Conservation (phyloP, 2,329 filamentous ascomycete genomes). For the Dryadomyces quercivorus region DNA sequence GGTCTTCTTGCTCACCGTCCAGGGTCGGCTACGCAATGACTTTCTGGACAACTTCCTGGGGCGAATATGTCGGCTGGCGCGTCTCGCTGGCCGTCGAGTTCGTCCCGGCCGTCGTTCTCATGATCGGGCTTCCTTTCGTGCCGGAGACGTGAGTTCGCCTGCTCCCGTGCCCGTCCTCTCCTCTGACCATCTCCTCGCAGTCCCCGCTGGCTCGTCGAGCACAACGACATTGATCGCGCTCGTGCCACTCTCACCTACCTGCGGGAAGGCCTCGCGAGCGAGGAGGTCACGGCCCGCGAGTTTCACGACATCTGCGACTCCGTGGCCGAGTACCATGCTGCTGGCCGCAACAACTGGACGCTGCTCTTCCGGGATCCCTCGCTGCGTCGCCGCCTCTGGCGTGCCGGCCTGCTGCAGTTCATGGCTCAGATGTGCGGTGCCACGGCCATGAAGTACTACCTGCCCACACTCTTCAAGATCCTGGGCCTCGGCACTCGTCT, state of each 20-base stretch:
- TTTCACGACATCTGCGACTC: slow-evolving; percentile 33
- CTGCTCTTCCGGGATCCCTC: slow-evolving; percentile 34
- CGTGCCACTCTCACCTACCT: slow-evolving; percentile 33
- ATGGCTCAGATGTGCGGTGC: slow-evolving; percentile 49
- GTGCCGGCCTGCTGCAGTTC: slow-evolving; percentile 43
- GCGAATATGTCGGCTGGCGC: slow-evolving; percentile 39
- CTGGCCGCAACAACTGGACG: slow-evolving; percentile 24
- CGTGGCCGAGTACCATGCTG: slow-evolving; percentile 24
- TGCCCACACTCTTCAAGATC: slow-evolving; percentile 38
- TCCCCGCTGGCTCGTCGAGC: slow-evolving; percentile 46
- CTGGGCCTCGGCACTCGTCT: slow-evolving; percentile 35
- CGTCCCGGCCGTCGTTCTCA: slow-evolving; percentile 37
- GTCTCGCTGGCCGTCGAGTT: slow-evolving; percentile 37
- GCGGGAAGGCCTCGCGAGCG: slow-evolving; percentile 27
- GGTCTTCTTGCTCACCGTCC: neutral
- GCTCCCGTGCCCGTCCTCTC: neutral
- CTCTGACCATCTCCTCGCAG: slow-evolving; percentile 20
- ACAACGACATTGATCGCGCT: slow-evolving; percentile 29
- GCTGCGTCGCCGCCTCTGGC: slow-evolving; percentile 41
- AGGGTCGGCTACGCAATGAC: slow-evolving; percentile 46
- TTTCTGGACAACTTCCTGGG: slow-evolving; percentile 33
- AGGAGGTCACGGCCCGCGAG: slow-evolving; percentile 26
- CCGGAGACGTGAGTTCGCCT: slow-evolving; percentile 37
- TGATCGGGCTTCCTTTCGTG: slow-evolving; percentile 35
- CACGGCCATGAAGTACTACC: slow-evolving; percentile 48